These are phyloP conservation scores for Clarkia xantiana DNA, from an alignment of 345 rosid genomes.

Conservation along the genomic window DNA sequence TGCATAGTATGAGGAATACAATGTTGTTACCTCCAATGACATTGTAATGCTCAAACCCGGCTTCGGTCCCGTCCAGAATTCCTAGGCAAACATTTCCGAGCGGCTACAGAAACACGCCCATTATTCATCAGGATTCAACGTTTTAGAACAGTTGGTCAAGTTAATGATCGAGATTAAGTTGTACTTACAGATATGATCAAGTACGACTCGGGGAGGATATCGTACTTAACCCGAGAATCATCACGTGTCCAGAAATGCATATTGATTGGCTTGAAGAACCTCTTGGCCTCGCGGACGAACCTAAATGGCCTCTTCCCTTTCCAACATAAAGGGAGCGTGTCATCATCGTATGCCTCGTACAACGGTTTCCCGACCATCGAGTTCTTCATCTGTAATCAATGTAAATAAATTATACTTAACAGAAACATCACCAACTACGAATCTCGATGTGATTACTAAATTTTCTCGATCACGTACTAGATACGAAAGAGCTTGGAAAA, in stretches of 20 bases:
- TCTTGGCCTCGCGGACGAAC: slow-evolving; percentile 47
- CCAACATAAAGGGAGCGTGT: slow-evolving; percentile 79
- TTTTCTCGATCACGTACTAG: slow-evolving; percentile 16
- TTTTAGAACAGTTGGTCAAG: background rate
- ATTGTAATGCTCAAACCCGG: slow-evolving; percentile 46
- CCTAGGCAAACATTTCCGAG: slow-evolving; percentile 85
- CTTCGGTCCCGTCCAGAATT: slow-evolving; percentile 66
- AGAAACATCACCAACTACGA: background rate
- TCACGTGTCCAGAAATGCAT: slow-evolving; percentile 38
- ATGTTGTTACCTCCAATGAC: slow-evolving; percentile 55
- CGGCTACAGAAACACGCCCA: slow-evolving; percentile 20
- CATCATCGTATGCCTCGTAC: slow-evolving; percentile 48
- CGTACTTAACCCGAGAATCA: slow-evolving; percentile 35
- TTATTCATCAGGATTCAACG: background rate
- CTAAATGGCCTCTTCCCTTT: slow-evolving; percentile 67
- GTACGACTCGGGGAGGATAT: slow-evolving; percentile 59
- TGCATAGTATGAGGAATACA: no score
- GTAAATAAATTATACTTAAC: background rate
- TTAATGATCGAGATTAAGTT: no score
- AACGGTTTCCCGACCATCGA: slow-evolving; percentile 39
- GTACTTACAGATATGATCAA: slow-evolving; percentile 67
- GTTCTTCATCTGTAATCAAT: slow-evolving; percentile 29
- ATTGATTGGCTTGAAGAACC: slow-evolving; percentile 58
- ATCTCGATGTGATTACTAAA: background rate
- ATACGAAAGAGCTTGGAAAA: slow-evolving; percentile 34